phyloP scores from a whole-genome alignment of 345 rosid species.

The Dimocarpus longan region DNA sequence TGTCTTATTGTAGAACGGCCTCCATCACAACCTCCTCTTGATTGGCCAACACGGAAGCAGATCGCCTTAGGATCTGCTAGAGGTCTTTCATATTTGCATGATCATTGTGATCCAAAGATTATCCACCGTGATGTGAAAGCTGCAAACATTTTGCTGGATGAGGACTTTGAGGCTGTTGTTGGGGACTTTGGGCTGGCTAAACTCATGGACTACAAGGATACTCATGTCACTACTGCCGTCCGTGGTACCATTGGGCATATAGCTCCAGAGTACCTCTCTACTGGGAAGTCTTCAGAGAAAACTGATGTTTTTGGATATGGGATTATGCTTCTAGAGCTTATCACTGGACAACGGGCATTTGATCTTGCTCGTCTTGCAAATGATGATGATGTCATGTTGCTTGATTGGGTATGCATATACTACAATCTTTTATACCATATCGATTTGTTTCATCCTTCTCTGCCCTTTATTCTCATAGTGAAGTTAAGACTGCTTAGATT shows the following conservation, averaged over 20 bases:
- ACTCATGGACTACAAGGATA: slow-evolving; percentile 98
- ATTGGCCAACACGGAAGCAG: slow-evolving; percentile 85
- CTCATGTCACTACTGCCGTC: slow-evolving; percentile 96
- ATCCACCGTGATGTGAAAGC: slow-evolving; percentile 99
- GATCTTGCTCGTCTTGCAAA: slow-evolving; percentile 98
- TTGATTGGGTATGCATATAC: slow-evolving; percentile 77
- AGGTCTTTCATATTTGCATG: slow-evolving; percentile 93
- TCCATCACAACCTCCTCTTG: slow-evolving; percentile 81
- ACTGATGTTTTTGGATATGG: slow-evolving; percentile 98
- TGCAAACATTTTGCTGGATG: slow-evolving; percentile 91
- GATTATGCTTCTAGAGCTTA: slow-evolving; percentile 91
- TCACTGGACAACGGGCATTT: slow-evolving; percentile 96
- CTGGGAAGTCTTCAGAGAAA: slow-evolving; percentile 96
- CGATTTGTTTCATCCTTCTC: neutral
- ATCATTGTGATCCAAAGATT: slow-evolving; percentile 97
- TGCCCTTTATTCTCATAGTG: neutral
- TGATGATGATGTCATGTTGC: slow-evolving; percentile 95
- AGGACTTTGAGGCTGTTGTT: slow-evolving; percentile 96
- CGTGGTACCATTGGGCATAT: slow-evolving; percentile 98
- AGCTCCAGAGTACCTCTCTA: slow-evolving; percentile 95
- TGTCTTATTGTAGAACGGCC: slow-evolving; percentile 64
- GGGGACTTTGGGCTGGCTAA: slow-evolving; percentile 97
- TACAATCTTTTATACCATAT: neutral
- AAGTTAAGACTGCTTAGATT: neutral
- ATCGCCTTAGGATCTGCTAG: slow-evolving; percentile 96